phyloP scores from a whole-genome alignment of 306 rosid species.

The Acacia confusa region DNA sequence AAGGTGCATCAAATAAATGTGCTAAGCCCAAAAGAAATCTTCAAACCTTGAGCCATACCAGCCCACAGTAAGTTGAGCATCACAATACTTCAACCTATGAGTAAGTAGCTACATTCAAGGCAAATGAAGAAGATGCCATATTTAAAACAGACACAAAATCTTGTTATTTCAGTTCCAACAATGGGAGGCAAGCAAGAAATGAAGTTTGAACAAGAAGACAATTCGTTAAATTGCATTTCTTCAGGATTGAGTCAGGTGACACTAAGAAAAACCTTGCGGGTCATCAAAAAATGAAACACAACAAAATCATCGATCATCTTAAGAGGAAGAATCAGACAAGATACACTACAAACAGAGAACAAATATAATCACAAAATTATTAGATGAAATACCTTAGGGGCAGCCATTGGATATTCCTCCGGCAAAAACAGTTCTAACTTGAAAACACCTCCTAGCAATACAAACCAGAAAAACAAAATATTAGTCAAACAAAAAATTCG shows the following conservation, averaged over 20 bases:
- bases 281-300: neutral
- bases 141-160: neutral
- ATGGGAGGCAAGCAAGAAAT: slow-evolving; percentile 14
- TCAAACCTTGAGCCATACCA: neutral
- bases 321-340: slow-evolving; percentile 1
- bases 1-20: neutral
- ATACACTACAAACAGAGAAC: neutral
- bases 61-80: slow-evolving; percentile 10
- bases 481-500: neutral
- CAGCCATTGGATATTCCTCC: slow-evolving; percentile 98
- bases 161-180: neutral
- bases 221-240: neutral
- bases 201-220: neutral
- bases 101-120: neutral
- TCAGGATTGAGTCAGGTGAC: neutral
- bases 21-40: slow-evolving; percentile 1
- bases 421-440: slow-evolving; percentile 92
- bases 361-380: slow-evolving; percentile 20
- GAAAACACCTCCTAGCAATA: slow-evolving; percentile 81
- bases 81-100: neutral
- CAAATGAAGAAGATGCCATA: neutral
- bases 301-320: neutral
- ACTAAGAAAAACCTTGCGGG: neutral
- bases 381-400: slow-evolving; percentile 73
- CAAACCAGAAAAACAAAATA: slow-evolving; percentile 25